Percentiles rank a stretch among this genome's conserved stretches.
phyloP scores from a whole-genome alignment of 1,284 basidiomycete species.

The Ustilago cynodontis region DNA sequence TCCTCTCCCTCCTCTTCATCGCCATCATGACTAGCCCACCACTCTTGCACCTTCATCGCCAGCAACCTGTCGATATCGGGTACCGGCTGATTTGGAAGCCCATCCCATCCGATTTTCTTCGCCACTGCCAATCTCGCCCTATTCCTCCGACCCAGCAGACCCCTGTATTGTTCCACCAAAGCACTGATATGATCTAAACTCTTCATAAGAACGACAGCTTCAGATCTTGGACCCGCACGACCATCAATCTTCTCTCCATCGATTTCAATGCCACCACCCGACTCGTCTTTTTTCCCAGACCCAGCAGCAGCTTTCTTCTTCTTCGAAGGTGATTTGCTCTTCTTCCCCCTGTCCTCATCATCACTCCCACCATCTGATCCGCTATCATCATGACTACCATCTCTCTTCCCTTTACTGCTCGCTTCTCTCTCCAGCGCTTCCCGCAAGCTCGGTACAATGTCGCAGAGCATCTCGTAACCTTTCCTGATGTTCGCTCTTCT shows the following conservation, averaged over 20 bases:
- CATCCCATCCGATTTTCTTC: slow-evolving; percentile 24
- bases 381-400: slow-evolving; percentile 18
- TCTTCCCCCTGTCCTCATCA: slow-evolving; percentile 23
- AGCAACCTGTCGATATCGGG: slow-evolving; percentile 32
- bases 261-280: slow-evolving; percentile 29
- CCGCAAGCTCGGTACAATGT: slow-evolving; percentile 80
- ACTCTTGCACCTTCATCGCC: slow-evolving; percentile 40
- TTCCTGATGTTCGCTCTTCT: slow-evolving; percentile 87
- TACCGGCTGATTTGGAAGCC: slow-evolving; percentile 25
- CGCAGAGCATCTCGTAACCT: slow-evolving; percentile 84
- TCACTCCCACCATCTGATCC: slow-evolving; percentile 12
- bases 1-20: slow-evolving; percentile 13
- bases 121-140: slow-evolving; percentile 44
- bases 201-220: slow-evolving; percentile 59
- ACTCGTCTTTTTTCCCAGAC: slow-evolving; percentile 19
- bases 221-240: slow-evolving; percentile 51
- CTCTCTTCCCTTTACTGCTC: slow-evolving; percentile 17
- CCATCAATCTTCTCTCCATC: slow-evolving; percentile 59
- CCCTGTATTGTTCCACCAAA: slow-evolving; percentile 38
- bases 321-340: slow-evolving; percentile 11
- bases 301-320: slow-evolving; percentile 16
- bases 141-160: slow-evolving; percentile 44
- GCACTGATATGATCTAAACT: slow-evolving; percentile 43
- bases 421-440: slow-evolving; percentile 64
- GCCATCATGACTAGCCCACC: slow-evolving; percentile 25